Evolutionary conservation across 73 alveolate species (phyloP).

Genomic region (Tetrahymena malaccensis): DNA sequence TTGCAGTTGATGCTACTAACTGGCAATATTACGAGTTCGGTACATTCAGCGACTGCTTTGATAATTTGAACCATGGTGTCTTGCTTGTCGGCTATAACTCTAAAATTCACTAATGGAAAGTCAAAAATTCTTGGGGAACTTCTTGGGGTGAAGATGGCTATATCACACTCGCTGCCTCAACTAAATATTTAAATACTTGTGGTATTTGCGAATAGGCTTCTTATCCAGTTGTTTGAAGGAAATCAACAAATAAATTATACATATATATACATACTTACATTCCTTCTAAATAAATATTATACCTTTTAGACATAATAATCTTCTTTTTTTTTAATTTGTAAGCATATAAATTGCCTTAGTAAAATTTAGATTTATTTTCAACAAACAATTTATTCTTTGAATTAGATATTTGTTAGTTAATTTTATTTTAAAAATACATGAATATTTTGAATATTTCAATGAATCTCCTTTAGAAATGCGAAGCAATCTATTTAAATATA

Average conservation of each 20-base stretch:
- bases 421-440: no score
- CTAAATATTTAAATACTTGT: not conserved
- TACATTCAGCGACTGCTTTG: not conserved
- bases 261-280: no score
- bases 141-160: slow-evolving; percentile 52
- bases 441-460: no score
- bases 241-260: not conserved
- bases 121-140: slow-evolving; percentile 53
- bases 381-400: no score
- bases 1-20: slow-evolving; percentile 43
- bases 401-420: no score
- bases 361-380: no score
- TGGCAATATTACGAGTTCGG: slow-evolving; percentile 22
- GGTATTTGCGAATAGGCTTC: slow-evolving; percentile 10
- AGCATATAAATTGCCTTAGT: no score
- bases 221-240: not conserved
- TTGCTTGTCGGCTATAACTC: slow-evolving; percentile 1
- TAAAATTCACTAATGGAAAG: slow-evolving; percentile 24
- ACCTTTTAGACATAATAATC: no score
- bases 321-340: no score
- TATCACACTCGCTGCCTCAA: slow-evolving; percentile 17
- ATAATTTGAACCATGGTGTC: slow-evolving; percentile 41
- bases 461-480: no score
- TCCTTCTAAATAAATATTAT: no score
- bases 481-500: no score